phyloP scores from a whole-genome alignment of 176 grass and related monocot genomes.

The Aechmea fasciata region DNA sequence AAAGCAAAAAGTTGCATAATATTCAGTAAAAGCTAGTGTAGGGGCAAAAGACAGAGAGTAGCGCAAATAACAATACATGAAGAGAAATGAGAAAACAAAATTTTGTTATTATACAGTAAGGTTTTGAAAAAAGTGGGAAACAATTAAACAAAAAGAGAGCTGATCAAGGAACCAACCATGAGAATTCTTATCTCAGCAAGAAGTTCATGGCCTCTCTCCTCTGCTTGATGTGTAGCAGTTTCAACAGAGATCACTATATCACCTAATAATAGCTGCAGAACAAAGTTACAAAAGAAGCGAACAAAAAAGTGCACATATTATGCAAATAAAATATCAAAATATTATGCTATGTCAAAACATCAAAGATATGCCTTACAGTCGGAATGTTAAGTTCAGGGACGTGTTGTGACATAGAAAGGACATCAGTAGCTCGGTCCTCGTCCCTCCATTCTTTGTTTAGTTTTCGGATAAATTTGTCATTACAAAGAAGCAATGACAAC shows the following conservation, averaged over 20 bases:
- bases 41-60: too few species aligned
- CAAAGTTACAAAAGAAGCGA: slow-evolving; percentile 10
- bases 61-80: too few species aligned
- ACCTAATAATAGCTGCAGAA: slow-evolving; percentile 68
- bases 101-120: background rate
- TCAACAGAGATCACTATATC: slow-evolving; percentile 81
- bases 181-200: slow-evolving; percentile 93
- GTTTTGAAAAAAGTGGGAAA: background rate
- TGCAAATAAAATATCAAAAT: background rate
- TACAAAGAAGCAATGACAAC: slow-evolving; percentile 61
- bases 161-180: slow-evolving; percentile 35
- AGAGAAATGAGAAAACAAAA: too few species aligned
- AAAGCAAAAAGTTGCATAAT: too few species aligned
- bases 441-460: slow-evolving; percentile 89
- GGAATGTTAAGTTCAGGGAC: slow-evolving; percentile 56
- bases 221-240: slow-evolving; percentile 61
- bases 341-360: background rate
- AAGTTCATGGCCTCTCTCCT: slow-evolving; percentile 64
- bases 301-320: background rate
- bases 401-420: slow-evolving; percentile 85
- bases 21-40: too few species aligned
- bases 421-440: slow-evolving; percentile 58
- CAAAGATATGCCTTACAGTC: slow-evolving; percentile 35
- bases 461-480: slow-evolving; percentile 62
- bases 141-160: background rate